Base-by-base conservation (phyloP, 495 filamentous ascomycete species). In the Penicillium nucicola region DNA sequence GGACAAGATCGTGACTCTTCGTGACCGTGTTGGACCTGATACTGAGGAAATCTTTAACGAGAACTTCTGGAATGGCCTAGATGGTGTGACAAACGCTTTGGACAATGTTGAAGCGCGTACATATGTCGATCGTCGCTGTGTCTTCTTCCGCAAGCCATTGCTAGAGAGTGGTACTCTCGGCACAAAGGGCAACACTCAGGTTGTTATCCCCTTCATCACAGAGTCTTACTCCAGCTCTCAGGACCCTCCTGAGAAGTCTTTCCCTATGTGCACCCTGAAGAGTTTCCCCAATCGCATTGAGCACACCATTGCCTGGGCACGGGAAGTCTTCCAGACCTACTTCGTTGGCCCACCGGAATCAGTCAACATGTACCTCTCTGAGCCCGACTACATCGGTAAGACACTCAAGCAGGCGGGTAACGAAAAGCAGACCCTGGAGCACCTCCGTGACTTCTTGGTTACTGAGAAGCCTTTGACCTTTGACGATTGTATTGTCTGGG, bases 271-370 rank as follows among this genome's bases (percentile, higher is more conserved):
- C 67, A 99, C 95, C 4, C 76, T 99, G 47, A 82, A 91, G 52
- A 96, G 91, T 76, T 99, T 99, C 79, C 95, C 95, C 48, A 99
- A 99, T 76, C 87, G 84, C 62, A 99, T 99, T 64, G 90, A 99
- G 72, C 95, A 99, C 64, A 99, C 95, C 5, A 99, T 99, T 66
- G 95, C 95, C 17, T 99, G 95, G 95, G 88, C 91, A 20, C 84
- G 92, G 38, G 93, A 97, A 61, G 75, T 96, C 17, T 99, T 99
- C 76, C 89, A 96, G 68, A 84, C 84, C 15, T 92, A 87, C 49
- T 99, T 96, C 58, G 90, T 95, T 50, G 91, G 92, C 46, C 89
- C 91, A 12, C 88, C 92, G 14, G 93, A 99, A 71, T 85, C 92
- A 13, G 92, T 92, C 58, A 99, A 99, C 68, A 82, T 95, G 48